Conservation (phyloP, 2,329 filamentous ascomycete genomes). For the Alternaria dauci region DNA sequence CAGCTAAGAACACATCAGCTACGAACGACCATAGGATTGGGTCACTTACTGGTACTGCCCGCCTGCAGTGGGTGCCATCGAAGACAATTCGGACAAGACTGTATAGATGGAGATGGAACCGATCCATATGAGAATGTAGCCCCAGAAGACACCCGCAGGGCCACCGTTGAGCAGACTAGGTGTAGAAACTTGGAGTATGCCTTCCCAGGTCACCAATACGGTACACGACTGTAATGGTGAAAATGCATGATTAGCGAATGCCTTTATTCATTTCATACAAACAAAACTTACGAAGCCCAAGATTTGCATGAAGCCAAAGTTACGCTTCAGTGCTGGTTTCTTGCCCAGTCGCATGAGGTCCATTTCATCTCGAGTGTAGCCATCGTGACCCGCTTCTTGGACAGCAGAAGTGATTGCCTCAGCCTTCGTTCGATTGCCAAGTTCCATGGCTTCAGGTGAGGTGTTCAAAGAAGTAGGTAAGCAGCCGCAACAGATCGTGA, state of each 20-base stretch:
- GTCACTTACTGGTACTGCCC: constrained; percentile 21
- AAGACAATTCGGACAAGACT: constrained; percentile 26
- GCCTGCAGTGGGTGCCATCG: constrained; percentile 25
- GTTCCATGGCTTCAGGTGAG: constrained; percentile 2
- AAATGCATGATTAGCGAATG: constrained; percentile 7
- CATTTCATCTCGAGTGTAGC: constrained; percentile 4
- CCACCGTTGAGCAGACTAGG: constrained; percentile 20
- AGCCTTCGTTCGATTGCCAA: background rate
- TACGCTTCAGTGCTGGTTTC: constrained; percentile 19
- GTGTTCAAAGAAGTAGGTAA: background rate
- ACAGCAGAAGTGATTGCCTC: background rate
- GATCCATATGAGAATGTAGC: constrained; percentile 21
- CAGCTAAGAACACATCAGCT: constrained; percentile 8
- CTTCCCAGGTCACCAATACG: constrained; percentile 16
- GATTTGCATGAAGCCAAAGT: constrained; percentile 21
- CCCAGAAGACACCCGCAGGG: constrained; percentile 21
- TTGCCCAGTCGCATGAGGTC: constrained; percentile 20
- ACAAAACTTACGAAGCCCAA: constrained; percentile 4
- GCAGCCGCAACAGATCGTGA: background rate
- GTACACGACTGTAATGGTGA: constrained; percentile 1
- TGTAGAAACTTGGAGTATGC: constrained; percentile 10
- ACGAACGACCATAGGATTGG: background rate
- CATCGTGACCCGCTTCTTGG: background rate
- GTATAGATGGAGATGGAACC: constrained; percentile 21
- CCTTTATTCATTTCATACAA: background rate